These are phyloP conservation scores for Scortechinia acanthostroma DNA, from an alignment of 2,329 filamentous ascomycete genomes.

Conservation along the genomic window DNA sequence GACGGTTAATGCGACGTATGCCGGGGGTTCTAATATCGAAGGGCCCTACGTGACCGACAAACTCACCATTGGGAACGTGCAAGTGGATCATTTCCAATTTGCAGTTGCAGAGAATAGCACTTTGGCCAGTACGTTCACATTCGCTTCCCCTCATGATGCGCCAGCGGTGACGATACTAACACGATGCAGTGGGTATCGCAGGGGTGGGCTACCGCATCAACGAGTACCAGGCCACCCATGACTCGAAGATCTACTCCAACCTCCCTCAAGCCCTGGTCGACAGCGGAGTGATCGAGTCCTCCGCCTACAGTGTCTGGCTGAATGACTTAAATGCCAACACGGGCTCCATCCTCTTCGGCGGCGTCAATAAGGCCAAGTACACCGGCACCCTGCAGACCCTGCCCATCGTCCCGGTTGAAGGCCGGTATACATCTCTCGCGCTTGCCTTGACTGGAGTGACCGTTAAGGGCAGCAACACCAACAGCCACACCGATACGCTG, in stretches of 20 bases:
- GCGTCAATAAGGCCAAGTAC: conserved; percentile 63
- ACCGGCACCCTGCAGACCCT: conserved; percentile 55
- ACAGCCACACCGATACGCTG: too few species aligned
- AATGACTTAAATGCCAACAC: conserved; percentile 62
- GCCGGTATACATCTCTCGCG: conserved; percentile 50
- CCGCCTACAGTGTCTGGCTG: conserved; percentile 69
- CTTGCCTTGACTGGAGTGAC: conserved; percentile 35
- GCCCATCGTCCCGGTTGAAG: conserved; percentile 53
- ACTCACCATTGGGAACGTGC: background rate
- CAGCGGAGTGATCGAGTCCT: conserved; percentile 55
- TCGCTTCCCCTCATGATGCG: too few species aligned
- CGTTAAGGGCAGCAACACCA: conserved; percentile 34
- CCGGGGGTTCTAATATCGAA: background rate
- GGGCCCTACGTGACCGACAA: background rate
- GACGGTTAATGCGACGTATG: background rate
- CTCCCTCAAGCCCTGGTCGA: conserved; percentile 58
- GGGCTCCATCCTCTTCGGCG: conserved; percentile 69
- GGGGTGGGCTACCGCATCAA: conserved; percentile 78
- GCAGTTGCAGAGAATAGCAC: background rate
- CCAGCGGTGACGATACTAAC: too few species aligned
- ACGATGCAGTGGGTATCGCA: conserved; percentile 75
- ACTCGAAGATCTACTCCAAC: conserved; percentile 54
- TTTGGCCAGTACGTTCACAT: too few species aligned
- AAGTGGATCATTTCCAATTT: background rate
- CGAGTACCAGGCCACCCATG: conserved; percentile 65